Evolutionary conservation across 257 asterid species (phyloP), one percentile per base, ranked within the genome.

Genomic region (Linaria vulgaris): DNA sequence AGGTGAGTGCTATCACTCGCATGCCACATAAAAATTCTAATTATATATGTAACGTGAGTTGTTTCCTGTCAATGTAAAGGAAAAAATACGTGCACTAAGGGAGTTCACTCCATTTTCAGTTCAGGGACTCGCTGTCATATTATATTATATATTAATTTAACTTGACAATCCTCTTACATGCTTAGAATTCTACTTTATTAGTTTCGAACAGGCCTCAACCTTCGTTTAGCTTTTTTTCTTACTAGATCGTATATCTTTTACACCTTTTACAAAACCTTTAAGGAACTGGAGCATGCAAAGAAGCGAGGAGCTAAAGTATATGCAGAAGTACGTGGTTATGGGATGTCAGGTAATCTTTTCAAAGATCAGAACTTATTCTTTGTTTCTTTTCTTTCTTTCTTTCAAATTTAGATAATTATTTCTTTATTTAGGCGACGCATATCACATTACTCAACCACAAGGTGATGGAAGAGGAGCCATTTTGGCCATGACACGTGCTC

Each of bases 241-340:
- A 50, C 14, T 68, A 21, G 64, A 25, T 30, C 25, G 46, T 31
- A 16, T n/a, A 72, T 53, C 68, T 56, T 64, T 64, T 41, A 52
- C 64, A 55, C 41, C 22, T 21, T 43, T 45, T 21, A 22, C 63
- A 71, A 41, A 61, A 43, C 57, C 31, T 55, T 59, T 22, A 60
- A 91, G 98, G 99, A 92, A 77, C 76, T 89, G 62, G 96, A 89
- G 82, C 99, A 87, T 76, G 99, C 99, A 12, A 79, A 71, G 75
- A 83, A 67, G 24, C 91, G 97, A 66, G 97, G 94, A 57, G 99
- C 96, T 63, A 89, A 82, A 77, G 47, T 85, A 16, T 92, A 92
- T 65, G 96, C 99, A 12, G 99, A 92, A 72, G 53, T 92, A 30
- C 91, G 94, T 59, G 99, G 97, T 77, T 89, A 87, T 76, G 97